Conservation (phyloP, 805 yeast species). For the Spathaspora boniae region DNA sequence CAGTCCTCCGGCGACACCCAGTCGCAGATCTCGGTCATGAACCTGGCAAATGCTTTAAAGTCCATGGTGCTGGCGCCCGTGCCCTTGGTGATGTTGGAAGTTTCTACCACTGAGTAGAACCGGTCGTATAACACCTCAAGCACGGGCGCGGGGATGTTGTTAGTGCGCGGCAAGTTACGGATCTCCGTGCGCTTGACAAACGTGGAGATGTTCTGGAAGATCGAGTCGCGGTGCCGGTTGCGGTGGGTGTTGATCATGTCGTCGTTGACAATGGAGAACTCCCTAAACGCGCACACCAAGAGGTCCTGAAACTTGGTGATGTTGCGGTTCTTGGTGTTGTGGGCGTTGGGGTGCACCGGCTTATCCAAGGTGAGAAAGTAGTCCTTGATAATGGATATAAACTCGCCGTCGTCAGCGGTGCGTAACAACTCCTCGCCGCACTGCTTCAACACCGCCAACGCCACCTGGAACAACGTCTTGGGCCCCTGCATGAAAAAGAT, state of each 20-base stretch:
- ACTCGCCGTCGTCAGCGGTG: slow-evolving; percentile 89
- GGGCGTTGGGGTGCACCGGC: slow-evolving; percentile 70
- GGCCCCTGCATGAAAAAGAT: slow-evolving; percentile 89
- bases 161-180: slow-evolving; percentile 76
- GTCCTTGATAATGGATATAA: slow-evolving; percentile 78
- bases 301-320: slow-evolving; percentile 87
- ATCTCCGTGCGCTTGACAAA: slow-evolving; percentile 91
- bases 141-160: slow-evolving; percentile 53
- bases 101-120: slow-evolving; percentile 70
- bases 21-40: slow-evolving; percentile 76
- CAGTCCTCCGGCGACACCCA: slow-evolving; percentile 49
- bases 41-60: slow-evolving; percentile 63
- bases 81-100: slow-evolving; percentile 50
- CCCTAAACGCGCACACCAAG: slow-evolving; percentile 88
- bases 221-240: slow-evolving; percentile 65
- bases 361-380: slow-evolving; percentile 77
- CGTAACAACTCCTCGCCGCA: slow-evolving; percentile 80
- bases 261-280: slow-evolving; percentile 78
- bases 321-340: slow-evolving; percentile 57
- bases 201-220: slow-evolving; percentile 79
- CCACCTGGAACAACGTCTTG: slow-evolving; percentile 85
- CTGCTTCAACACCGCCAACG: slow-evolving; percentile 81
- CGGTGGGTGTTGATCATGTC: slow-evolving; percentile 68
- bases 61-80: slow-evolving; percentile 67
- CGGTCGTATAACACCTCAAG: slow-evolving; percentile 78